These are phyloP conservation scores for Tetrahymena malaccensis DNA, from an alignment of 73 alveolate species.

Conservation along the genomic window DNA sequence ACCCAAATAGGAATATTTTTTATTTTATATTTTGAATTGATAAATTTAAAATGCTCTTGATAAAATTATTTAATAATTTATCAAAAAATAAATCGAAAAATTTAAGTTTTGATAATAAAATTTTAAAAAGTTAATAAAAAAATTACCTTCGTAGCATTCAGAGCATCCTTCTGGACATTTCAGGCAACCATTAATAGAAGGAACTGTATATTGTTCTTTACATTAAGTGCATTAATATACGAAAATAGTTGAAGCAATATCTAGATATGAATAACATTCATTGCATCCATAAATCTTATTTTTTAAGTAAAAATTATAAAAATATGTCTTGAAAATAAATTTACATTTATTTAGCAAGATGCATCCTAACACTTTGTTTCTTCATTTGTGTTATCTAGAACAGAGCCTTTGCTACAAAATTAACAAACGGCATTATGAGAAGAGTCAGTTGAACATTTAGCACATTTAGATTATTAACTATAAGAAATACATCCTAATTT, in stretches of 20 bases:
- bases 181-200: not conserved
- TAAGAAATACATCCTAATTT: no score
- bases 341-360: not conserved
- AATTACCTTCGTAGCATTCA: not conserved
- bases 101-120: no score
- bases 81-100: no score
- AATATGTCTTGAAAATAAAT: not conserved
- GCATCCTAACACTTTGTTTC: not conserved
- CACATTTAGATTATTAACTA: no score
- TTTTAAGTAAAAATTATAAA: not conserved
- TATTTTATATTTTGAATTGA: no score
- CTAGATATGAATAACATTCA: not conserved
- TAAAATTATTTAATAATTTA: no score
- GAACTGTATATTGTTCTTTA: not conserved
- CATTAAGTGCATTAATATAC: not conserved
- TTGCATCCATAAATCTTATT: not conserved
- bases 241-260: not conserved
- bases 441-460: no score
- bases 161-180: not conserved
- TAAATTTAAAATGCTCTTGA: no score
- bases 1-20: no score
- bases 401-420: not conserved
- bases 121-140: no score
- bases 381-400: not conserved
- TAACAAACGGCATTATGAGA: not conserved